Evolutionary conservation across 768 basidiomycete species (phyloP).

Genomic region (Pleurotus salmoneostramineus): DNA sequence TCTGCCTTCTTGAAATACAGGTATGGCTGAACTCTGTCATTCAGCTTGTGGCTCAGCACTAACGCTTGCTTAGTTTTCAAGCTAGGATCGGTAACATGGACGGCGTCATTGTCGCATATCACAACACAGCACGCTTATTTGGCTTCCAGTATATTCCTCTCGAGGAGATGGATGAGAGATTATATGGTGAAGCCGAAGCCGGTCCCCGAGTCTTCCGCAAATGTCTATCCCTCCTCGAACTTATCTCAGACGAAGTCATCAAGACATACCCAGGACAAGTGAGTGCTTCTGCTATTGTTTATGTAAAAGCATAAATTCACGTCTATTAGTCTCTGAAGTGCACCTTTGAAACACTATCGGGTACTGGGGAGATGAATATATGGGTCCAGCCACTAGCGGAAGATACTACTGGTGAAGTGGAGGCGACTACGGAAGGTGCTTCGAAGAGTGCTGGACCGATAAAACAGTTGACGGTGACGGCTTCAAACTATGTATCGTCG

Average conservation of each 20-base stretch:
- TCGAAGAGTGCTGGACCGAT: slow-evolving; percentile 33
- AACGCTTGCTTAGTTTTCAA: slow-evolving; percentile 64
- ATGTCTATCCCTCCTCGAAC: slow-evolving; percentile 69
- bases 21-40: slow-evolving; percentile 28
- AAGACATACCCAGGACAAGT: slow-evolving; percentile 66
- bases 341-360: slow-evolving; percentile 55
- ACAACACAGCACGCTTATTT: slow-evolving; percentile 82
- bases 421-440: slow-evolving; percentile 15
- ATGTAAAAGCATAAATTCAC: neutral
- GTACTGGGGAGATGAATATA: slow-evolving; percentile 42
- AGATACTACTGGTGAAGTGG: slow-evolving; percentile 34
- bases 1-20: slow-evolving; percentile 94
- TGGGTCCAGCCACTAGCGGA: slow-evolving; percentile 57
- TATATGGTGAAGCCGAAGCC: slow-evolving; percentile 62
- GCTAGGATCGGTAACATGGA: slow-evolving; percentile 97
- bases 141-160: slow-evolving; percentile 93
- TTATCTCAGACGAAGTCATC: slow-evolving; percentile 52
- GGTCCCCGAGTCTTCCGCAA: slow-evolving; percentile 77
- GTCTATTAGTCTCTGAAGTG: slow-evolving; percentile 47
- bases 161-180: slow-evolving; percentile 78
- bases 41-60: neutral
- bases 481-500: slow-evolving; percentile 39
- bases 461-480: slow-evolving; percentile 51
- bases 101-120: slow-evolving; percentile 84
- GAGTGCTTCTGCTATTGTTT: slow-evolving; percentile 12